Conservation (phyloP, 2,329 filamentous ascomycete genomes). For the Ascochyta koolunga region DNA sequence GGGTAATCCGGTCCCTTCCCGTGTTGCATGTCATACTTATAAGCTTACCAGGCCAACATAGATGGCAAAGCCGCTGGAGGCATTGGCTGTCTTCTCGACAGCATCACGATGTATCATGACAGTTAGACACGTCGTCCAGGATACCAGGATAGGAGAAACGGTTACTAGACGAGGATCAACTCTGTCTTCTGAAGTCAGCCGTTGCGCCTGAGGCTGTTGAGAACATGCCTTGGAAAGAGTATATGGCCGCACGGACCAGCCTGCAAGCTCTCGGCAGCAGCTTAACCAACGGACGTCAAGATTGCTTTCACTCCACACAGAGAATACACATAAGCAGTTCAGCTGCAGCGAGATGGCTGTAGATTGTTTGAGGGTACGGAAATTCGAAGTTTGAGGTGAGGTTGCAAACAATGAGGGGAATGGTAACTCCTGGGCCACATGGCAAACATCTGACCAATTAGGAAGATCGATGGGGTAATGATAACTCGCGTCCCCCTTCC, state of each 20-base stretch:
- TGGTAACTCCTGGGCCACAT: conserved; percentile 15
- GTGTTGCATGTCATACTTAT: neutral
- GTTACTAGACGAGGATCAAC: neutral
- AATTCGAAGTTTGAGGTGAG: conserved; percentile 6
- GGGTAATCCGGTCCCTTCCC: neutral
- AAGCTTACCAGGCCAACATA: neutral
- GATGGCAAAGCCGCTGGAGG: conserved; percentile 13
- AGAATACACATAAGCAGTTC: too few species aligned
- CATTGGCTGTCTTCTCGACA: conserved; percentile 13
- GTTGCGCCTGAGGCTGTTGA: neutral
- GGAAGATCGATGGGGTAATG: conserved; percentile 18
- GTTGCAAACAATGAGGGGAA: conserved; percentile 13
- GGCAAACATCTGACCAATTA: conserved; percentile 14
- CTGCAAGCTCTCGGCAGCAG: neutral
- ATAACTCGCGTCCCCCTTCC: conserved; percentile 6
- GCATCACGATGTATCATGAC: neutral
- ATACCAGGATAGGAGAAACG: too few species aligned
- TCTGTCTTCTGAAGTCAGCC: neutral
- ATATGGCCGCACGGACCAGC: conserved; percentile 1
- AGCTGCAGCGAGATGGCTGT: neutral
- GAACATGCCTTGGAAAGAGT: neutral
- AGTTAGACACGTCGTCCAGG: neutral
- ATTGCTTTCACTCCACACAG: neutral
- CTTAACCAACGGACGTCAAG: neutral
- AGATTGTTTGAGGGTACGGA: neutral